A percentile compares a stretch with the other conserved stretches of the same genome.
Evolutionary conservation across 345 rosid genomes (phyloP).

Genomic region (Psidium guajava): DNA sequence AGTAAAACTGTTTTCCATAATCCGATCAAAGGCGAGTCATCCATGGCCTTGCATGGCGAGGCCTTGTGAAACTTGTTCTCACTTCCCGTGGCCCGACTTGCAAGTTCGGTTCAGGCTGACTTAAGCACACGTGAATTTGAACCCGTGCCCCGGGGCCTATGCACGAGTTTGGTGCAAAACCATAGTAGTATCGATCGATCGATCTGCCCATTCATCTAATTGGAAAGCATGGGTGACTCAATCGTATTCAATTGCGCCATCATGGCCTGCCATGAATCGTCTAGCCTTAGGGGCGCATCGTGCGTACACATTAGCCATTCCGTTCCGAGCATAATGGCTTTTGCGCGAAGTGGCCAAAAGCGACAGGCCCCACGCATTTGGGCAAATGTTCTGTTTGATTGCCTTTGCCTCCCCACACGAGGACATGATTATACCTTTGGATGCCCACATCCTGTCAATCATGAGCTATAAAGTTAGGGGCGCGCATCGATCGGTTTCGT

Average conservation of each 20-base stretch:
- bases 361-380: not conserved
- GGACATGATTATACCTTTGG: not conserved
- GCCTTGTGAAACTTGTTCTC: not conserved
- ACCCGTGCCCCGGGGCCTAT: not conserved
- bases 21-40: not conserved
- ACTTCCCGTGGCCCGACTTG: too few relatives aligned
- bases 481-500: not conserved
- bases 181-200: not conserved
- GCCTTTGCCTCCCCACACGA: not conserved
- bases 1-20: not conserved
- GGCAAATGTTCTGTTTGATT: not conserved
- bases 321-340: not conserved
- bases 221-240: not conserved
- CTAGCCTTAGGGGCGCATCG: not conserved
- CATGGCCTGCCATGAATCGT: not conserved
- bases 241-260: not conserved
- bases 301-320: not conserved
- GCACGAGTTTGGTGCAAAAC: not conserved
- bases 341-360: not conserved
- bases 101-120: not conserved
- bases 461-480: not conserved
- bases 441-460: not conserved
- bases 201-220: not conserved
- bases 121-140: not conserved
- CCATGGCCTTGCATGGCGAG: not conserved